These are phyloP conservation scores for Tuber aestivum DNA, from an alignment of 495 filamentous ascomycete species.

Conservation along the genomic window DNA sequence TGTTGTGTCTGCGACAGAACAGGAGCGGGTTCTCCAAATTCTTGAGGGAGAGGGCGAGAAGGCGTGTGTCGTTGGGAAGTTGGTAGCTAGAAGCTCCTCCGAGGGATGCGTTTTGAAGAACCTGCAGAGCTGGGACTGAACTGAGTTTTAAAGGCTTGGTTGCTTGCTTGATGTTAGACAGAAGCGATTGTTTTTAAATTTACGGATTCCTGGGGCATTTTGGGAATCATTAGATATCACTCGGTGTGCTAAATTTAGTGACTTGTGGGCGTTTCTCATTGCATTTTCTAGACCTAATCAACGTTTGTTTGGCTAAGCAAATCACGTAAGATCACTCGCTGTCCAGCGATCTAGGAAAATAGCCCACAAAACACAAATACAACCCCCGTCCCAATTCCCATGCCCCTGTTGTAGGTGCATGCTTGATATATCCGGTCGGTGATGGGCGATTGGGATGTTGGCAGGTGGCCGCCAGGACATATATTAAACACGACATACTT, in stretches of 20 bases:
- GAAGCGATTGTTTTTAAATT: neutral
- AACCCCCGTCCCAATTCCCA: neutral
- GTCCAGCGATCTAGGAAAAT: neutral
- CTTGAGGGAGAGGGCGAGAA: conserved; percentile 65
- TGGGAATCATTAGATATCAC: neutral
- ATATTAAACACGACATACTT: neutral
- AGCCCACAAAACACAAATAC: neutral
- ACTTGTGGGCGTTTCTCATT: neutral
- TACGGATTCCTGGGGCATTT: neutral
- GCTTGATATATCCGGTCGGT: neutral
- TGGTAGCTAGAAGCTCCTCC: conserved; percentile 51
- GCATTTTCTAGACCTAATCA: neutral
- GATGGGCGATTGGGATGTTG: neutral
- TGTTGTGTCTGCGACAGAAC: conserved; percentile 59
- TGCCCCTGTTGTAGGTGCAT: too few species aligned
- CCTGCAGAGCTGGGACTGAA: conserved; percentile 61
- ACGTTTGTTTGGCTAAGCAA: neutral
- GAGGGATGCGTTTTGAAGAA: conserved; percentile 63
- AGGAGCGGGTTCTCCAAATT: conserved; percentile 49
- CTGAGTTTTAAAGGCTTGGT: neutral
- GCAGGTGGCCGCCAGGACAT: neutral
- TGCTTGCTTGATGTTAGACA: neutral
- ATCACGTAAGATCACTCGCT: neutral
- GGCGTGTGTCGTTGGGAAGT: conserved; percentile 66
- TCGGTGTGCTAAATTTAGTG: neutral